Evolutionary conservation across 2,329 filamentous ascomycete species (phyloP), one percentile per base, ranked within the genome.

Genomic region (Beauveria pseudobassiana): DNA sequence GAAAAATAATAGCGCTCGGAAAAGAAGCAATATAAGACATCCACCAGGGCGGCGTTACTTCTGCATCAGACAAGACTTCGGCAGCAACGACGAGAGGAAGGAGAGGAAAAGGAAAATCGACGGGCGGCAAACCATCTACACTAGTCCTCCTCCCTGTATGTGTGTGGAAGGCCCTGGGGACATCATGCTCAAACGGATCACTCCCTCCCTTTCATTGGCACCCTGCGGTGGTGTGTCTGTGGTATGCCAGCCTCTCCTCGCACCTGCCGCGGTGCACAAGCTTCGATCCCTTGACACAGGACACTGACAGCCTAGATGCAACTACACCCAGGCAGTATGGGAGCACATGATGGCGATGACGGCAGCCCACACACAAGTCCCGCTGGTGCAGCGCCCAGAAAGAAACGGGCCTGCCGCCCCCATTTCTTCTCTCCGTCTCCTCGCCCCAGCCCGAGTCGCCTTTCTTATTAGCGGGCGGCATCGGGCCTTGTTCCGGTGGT

Each of bases 401-500:
- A 24, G n/a, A 51, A 59, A 52, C 57, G 38, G 57, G 48, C 18
- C 48, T 45, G 48, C 40, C 48, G 43, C 56, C 48, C 30, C 55
- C n/a, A 42, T 22, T 46, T 48, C 22, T 9, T 20, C 38, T 60
- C 28, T 40, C 34, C 34, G 5, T 60, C 49, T 43, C 28, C 26
- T 43, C 43, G 43, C 43, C 57, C 38, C 22, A 45, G 28, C 38
- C 26, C 49, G 34, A 53, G 49, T 46, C 40, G 26, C 38, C 38
- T 46, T 20, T 34, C 26, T 26, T 50, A 6, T 42, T 42, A 40
- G 40, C 58, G 58, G 58, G 43, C 59, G 59, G 59, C 50, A 61
- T 61, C 59, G 59, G 59, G 59, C 59, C 59, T 54, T 54, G 50
- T 61, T 54, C 59, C 59, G 59, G 59, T 61, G 59, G 59, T 61